Evolutionary conservation across 257 asterid genomes (phyloP), one percentile per base, ranked within the genome.

Genomic region (Apocynum venetum): DNA sequence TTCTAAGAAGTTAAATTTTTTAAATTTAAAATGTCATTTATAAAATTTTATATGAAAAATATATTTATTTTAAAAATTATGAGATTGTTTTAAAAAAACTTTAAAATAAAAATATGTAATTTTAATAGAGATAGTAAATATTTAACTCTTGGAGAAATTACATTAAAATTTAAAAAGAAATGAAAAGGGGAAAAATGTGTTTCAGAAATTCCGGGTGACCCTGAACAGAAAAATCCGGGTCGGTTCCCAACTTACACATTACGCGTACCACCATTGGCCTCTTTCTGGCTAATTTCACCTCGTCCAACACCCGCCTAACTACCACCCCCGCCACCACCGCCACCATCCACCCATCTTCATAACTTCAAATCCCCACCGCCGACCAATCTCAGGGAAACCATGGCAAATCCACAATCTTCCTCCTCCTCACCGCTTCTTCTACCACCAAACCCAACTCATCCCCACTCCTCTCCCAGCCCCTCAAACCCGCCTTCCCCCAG

Each of bases 261-360:
- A 20, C 67, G 13, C n/a, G 44, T 53, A 47, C 65, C 51, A 63
- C 69, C 13, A 64, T 17, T 72, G 56, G 64, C 12, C 51, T 72
- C 38, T 12, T 60, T 72, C 64, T 5, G 52, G 40, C 53, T 44
- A 68, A 44, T 44, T 47, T 6, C 73, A 43, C 14, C 14, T 53
- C 7, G 51, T 49, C 83, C 76, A 65, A 77, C 86, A 71, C 68
- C 79, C 77, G 77, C 43, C 79, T 35, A 68, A 36, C 65, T 41
- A 72, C 68, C 80, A 5, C 76, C 73, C 65, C 82, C 81, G 57
- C 76, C 81, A 17, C 80, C 84, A 4, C 83, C 77, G 0, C 79
- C 85, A 31, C 83, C 82, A 65, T 79, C 77, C 19, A 56, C 71
- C 49, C 38, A 35, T 7, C 10, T 5, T 1, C 8, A 40, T 4